Percentiles rank a stretch among this genome's conserved stretches.
phyloP scores from a whole-genome alignment of 225 moss, liverwort and hornwort genomes.

The Asterella californica region DNA sequence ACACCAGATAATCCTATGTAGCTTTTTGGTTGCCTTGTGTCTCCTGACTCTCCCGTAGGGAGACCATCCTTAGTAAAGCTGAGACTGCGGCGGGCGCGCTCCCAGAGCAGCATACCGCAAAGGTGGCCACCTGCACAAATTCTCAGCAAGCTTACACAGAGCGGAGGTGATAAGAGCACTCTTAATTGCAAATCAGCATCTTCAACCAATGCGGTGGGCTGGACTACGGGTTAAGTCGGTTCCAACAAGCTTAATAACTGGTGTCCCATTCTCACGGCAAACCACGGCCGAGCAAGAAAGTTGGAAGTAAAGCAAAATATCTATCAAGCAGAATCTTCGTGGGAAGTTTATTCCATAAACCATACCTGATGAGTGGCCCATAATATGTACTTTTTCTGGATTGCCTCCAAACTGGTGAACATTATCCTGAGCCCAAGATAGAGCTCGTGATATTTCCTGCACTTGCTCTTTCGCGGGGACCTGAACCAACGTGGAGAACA shows the following conservation, averaged over 20 bases:
- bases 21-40: conserved; percentile 38
- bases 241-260: background rate
- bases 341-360: too few species aligned
- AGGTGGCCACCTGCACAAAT: conserved; percentile 55
- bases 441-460: conserved; percentile 67
- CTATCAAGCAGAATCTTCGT: background rate
- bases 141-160: background rate
- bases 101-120: conserved; percentile 70
- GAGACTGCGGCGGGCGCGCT: conserved; percentile 50
- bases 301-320: too few species aligned
- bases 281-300: too few species aligned
- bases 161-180: background rate
- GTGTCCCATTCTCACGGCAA: background rate
- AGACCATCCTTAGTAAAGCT: conserved; percentile 25
- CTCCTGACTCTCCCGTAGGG: background rate
- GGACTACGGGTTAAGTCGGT: background rate
- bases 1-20: conserved; percentile 77
- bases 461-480: conserved; percentile 54
- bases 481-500: background rate
- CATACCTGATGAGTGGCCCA: conserved; percentile 97
- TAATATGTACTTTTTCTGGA: conserved; percentile 57
- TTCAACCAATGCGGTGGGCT: background rate
- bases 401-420: conserved; percentile 70
- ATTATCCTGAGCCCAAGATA: conserved; percentile 90
- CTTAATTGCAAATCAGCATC: background rate